Evolutionary conservation across 257 asterid genomes (phyloP).

Genomic region (Knoxia roxburghii): DNA sequence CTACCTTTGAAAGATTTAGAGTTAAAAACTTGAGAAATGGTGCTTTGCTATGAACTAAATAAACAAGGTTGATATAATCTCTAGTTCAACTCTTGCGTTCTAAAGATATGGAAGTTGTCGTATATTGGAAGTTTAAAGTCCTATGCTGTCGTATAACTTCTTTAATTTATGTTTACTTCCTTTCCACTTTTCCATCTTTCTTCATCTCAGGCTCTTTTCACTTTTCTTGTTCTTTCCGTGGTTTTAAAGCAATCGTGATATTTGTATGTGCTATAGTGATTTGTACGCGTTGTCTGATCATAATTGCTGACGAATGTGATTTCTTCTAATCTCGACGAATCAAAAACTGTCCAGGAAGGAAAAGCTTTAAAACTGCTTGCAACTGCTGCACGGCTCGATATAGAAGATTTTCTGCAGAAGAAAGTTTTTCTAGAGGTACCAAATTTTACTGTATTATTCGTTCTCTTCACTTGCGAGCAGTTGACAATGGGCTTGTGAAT

Average conservation of each 20-base stretch:
- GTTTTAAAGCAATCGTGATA: background rate
- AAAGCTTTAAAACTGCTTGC: conserved; percentile 90
- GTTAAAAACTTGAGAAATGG: background rate
- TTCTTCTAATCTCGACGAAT: background rate
- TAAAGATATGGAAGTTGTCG: background rate
- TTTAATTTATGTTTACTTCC: background rate
- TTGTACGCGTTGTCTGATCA: background rate
- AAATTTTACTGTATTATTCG: conserved; percentile 8
- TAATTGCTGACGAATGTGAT: background rate
- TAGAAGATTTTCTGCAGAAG: conserved; percentile 97
- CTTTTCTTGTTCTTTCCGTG: background rate
- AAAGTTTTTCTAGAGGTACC: conserved; percentile 88
- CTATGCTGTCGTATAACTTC: background rate
- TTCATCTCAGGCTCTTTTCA: background rate
- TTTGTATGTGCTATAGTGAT: background rate
- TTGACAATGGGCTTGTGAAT: background rate
- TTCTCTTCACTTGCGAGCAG: background rate
- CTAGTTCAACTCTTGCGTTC: background rate
- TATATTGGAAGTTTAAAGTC: background rate
- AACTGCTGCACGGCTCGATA: conserved; percentile 90
- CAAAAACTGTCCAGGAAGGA: conserved; percentile 57
- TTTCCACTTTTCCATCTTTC: background rate
- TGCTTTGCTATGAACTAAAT: background rate
- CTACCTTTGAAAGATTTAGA: background rate
- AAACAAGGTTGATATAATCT: background rate